These are phyloP conservation scores for Aspergillus chevalieri DNA, from an alignment of 2,329 filamentous ascomycete genomes.

Conservation along the genomic window DNA sequence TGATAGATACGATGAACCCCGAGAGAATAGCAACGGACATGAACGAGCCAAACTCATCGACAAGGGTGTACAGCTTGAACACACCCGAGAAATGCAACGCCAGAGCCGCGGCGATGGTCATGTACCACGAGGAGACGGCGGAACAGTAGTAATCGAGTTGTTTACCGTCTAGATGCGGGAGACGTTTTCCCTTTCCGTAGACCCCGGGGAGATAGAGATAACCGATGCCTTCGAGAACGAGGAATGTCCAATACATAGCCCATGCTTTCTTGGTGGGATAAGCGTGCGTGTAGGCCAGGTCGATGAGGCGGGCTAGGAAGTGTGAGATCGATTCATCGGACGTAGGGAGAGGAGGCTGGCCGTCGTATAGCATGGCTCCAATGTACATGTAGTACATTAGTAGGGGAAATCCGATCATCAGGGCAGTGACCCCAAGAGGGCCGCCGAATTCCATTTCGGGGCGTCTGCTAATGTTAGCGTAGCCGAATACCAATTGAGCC, in stretches of 20 bases:
- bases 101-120: conserved; percentile 65
- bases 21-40: conserved; percentile 89
- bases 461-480: neutral
- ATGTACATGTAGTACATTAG: conserved; percentile 99
- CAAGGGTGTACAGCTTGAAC: conserved; percentile 80
- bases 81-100: conserved; percentile 70
- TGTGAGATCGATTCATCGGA: conserved; percentile 59
- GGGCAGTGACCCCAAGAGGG: conserved; percentile 62
- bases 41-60: conserved; percentile 90
- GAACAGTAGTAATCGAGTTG: conserved; percentile 92
- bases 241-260: conserved; percentile 90
- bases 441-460: conserved; percentile 71
- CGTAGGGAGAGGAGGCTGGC: conserved; percentile 64
- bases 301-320: conserved; percentile 63
- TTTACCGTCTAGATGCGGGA: conserved; percentile 72
- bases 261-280: conserved; percentile 77
- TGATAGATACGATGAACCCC: conserved; percentile 71
- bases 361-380: conserved; percentile 84
- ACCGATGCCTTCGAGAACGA: conserved; percentile 71
- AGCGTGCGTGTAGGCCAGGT: conserved; percentile 72
- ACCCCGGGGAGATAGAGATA: conserved; percentile 86
- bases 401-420: conserved; percentile 85
- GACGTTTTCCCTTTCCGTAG: conserved; percentile 77
- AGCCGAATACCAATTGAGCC: neutral
- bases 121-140: conserved; percentile 76